Evolutionary conservation across 2,329 filamentous ascomycete species (phyloP).

Genomic region (Phoma herbarum): DNA sequence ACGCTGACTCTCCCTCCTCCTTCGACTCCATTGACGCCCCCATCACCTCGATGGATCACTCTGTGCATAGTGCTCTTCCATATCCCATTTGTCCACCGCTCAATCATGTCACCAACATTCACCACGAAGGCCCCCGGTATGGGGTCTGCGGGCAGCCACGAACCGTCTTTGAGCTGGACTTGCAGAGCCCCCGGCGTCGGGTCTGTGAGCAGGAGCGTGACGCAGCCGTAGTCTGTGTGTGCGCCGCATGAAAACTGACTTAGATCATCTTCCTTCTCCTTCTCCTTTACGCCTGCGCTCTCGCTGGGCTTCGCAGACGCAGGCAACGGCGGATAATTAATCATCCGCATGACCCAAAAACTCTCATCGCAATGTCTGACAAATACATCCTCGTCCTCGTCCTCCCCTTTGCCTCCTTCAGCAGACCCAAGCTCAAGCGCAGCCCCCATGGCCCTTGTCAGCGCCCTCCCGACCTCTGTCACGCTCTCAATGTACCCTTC

Average conservation of each 20-base stretch:
- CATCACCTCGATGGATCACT: constrained; percentile 52
- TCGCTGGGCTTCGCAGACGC: neutral
- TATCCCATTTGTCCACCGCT: constrained; percentile 56
- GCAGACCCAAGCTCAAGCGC: constrained; percentile 41
- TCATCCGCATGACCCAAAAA: constrained; percentile 55
- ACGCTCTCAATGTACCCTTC: constrained; percentile 42
- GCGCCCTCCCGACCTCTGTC: constrained; percentile 42
- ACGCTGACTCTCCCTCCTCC: constrained; percentile 55
- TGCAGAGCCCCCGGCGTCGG: constrained; percentile 55
- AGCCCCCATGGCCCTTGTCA: constrained; percentile 52
- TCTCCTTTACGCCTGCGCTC: neutral
- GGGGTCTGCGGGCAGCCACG: constrained; percentile 58
- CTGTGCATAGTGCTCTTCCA: constrained; percentile 57
- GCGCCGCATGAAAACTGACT: constrained; percentile 53
- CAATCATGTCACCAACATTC: constrained; percentile 61
- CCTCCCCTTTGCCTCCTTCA: neutral
- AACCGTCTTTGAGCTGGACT: constrained; percentile 53
- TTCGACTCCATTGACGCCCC: neutral
- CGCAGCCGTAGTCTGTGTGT: constrained; percentile 58
- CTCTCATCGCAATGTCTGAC: constrained; percentile 41
- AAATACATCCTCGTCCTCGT: constrained; percentile 45
- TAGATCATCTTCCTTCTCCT: constrained; percentile 21
- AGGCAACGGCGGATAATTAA: constrained; percentile 50
- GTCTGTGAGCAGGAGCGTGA: constrained; percentile 58
- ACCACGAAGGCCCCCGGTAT: constrained; percentile 57